These are phyloP conservation scores for Pseudoscleropodium purum DNA, from an alignment of 225 moss, liverwort and hornwort genomes.

Conservation along the genomic window DNA sequence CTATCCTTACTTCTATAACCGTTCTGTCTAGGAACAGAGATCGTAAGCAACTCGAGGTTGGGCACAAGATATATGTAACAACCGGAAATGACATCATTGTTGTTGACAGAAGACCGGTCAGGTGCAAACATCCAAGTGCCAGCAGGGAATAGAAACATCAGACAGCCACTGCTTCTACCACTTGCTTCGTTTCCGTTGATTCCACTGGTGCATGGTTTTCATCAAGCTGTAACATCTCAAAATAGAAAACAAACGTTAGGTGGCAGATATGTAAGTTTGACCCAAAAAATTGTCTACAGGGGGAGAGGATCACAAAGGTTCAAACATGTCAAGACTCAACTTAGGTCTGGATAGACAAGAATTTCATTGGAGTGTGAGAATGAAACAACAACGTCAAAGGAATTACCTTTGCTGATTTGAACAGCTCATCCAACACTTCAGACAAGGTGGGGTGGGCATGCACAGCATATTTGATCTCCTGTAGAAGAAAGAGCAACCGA, in stretches of 20 bases:
- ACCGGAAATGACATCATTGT: neutral
- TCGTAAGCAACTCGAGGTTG: conserved; percentile 1
- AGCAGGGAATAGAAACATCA: neutral
- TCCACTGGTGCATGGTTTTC: conserved; percentile 5
- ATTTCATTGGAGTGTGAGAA: neutral
- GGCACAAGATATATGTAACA: neutral
- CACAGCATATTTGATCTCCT: conserved; percentile 94
- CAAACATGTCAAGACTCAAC: neutral
- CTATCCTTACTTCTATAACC: neutral
- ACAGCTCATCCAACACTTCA: conserved; percentile 93
- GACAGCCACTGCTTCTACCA: conserved; percentile 18
- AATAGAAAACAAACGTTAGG: neutral
- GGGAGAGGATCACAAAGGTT: neutral
- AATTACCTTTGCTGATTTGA: conserved; percentile 85
- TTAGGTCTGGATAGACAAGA: neutral
- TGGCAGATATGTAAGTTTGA: neutral
- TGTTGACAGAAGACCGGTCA: neutral
- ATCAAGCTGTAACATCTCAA: conserved; percentile 22
- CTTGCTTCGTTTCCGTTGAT: conserved; percentile 7
- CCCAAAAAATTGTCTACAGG: neutral
- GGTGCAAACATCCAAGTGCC: neutral
- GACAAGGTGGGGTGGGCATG: conserved; percentile 98
- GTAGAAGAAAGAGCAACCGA: neutral
- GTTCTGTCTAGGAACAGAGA: neutral
- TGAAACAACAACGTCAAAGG: neutral